Evolutionary conservation across 2,329 filamentous ascomycete genomes (phyloP), one percentile per base, ranked within the genome.

Genomic region (Beauveria caledonica): DNA sequence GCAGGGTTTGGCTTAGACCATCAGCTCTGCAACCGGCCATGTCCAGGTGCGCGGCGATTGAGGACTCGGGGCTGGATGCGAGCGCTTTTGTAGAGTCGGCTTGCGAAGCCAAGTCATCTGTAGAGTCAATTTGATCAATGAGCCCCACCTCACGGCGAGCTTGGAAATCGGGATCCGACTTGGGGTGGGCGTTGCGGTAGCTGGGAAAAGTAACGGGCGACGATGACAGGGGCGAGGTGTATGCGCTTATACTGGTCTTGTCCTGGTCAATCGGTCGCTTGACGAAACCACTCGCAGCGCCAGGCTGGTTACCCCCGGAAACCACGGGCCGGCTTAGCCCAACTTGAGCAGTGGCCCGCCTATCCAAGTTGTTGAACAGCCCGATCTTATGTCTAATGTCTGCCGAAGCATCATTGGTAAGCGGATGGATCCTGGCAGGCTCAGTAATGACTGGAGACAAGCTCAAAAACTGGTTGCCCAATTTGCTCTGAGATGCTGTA

Each of bases 291-390:
- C 25, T 52, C 27, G 57, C 62, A 5, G 29, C 25, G 9, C 52
- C 53, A 70, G 70, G 75, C 67, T 77, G 85, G 65, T 78, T 78
- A 70, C 69, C 85, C 61, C 88, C 88, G 3, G 86, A 80, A 1
- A 82, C 87, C 23, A 81, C 75, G 1, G 85, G 79, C 4, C 80
- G 83, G 69, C 81, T 88, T 27, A 90, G 67, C 4, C 82, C 83
- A 2, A 91, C 78, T 64, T 83, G 85, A 1, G 89, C 78, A 45
- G 80, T 80, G 2, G 81, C 82, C 62, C 88, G 86, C 64, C 87
- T 85, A 68, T 90, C 86, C 10, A 78, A 74, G 57, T 77, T 84
- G 23, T 77, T 76, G 57, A 87, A 86, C 3, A 82, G 65, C 64
- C 80, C 79, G 39, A 49, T 5, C 46, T 85, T 78, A 62, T 91